Conservation (phyloP, 495 filamentous ascomycete species). For the Rostrohypoxylon terebratum region DNA sequence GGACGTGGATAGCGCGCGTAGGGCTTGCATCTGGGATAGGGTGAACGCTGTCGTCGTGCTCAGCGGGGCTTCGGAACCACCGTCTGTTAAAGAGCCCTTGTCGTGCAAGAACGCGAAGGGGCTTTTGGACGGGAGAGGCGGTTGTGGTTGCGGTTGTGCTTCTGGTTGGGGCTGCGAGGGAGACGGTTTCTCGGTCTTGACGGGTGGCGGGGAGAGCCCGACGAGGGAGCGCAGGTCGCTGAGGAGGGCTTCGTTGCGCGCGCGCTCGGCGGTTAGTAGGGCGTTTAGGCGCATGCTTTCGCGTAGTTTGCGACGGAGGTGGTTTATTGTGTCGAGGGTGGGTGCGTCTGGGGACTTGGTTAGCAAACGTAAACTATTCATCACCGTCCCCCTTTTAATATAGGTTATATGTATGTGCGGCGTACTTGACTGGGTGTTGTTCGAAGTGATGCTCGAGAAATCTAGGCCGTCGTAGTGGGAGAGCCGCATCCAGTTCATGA, state of each 20-base stretch:
- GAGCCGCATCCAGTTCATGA: conserved; percentile 81
- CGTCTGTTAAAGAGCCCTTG: conserved; percentile 55
- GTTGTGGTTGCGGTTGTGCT: not conserved
- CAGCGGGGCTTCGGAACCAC: conserved; percentile 63
- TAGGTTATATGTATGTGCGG: not conserved
- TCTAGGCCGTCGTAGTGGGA: conserved; percentile 80
- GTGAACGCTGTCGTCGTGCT: conserved; percentile 84
- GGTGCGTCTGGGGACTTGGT: conserved; percentile 55
- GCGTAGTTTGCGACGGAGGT: conserved; percentile 78
- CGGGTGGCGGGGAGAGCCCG: conserved; percentile 39
- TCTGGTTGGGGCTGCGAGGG: conserved; percentile 22
- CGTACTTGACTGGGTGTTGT: conserved; percentile 17
- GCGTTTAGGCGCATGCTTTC: conserved; percentile 84
- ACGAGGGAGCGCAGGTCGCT: conserved; percentile 70
- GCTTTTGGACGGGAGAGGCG: conserved; percentile 58
- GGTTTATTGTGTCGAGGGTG: conserved; percentile 72
- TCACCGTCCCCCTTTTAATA: not conserved
- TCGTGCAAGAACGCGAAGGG: conserved; percentile 65
- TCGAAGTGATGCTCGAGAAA: conserved; percentile 31
- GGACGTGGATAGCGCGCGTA: conserved; percentile 72
- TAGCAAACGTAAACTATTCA: conserved; percentile 2
- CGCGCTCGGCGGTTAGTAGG: conserved; percentile 76
- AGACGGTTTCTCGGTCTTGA: conserved; percentile 49
- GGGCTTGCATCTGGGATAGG: conserved; percentile 80
- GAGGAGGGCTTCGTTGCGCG: conserved; percentile 80